A percentile compares a stretch with the other conserved stretches of the same genome.
phyloP scores from a whole-genome alignment of 2,329 filamentous ascomycete genomes.

The Penicillium hesseltinei region DNA sequence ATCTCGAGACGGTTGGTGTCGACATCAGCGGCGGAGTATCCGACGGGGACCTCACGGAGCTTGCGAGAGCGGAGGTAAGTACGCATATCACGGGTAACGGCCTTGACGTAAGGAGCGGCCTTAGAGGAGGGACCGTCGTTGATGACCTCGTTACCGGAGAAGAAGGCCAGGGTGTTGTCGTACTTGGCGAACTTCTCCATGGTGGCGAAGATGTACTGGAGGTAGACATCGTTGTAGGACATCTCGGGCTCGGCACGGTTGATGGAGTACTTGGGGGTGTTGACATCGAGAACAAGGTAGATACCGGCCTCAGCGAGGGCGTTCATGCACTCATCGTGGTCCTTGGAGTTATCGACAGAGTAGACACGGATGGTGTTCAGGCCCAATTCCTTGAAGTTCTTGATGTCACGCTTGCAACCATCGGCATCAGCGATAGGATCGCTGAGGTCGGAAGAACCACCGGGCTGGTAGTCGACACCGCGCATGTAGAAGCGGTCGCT shows the following conservation, averaged over 20 bases:
- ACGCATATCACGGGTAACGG: constrained; percentile 73
- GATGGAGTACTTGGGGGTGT: constrained; percentile 85
- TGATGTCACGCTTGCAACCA: constrained; percentile 75
- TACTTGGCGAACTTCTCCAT: constrained; percentile 81
- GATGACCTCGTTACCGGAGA: constrained; percentile 79
- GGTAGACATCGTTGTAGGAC: constrained; percentile 85
- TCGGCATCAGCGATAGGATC: constrained; percentile 74
- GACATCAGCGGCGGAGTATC: constrained; percentile 77
- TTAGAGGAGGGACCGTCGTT: constrained; percentile 65
- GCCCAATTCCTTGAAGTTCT: constrained; percentile 77
- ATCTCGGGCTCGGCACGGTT: constrained; percentile 69
- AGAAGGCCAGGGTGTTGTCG: constrained; percentile 82
- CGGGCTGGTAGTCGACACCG: constrained; percentile 63
- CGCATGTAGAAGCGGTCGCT: constrained; percentile 55
- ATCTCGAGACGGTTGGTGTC: constrained; percentile 81
- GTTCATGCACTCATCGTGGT: constrained; percentile 84
- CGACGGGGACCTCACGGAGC: constrained; percentile 68
- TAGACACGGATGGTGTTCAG: constrained; percentile 92
- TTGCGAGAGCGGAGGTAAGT: constrained; percentile 63
- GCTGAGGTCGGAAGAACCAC: constrained; percentile 59
- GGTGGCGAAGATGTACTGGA: constrained; percentile 83
- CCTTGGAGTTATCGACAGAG: constrained; percentile 79
- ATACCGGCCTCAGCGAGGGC: constrained; percentile 78
- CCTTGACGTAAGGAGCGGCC: constrained; percentile 73
- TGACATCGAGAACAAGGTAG: constrained; percentile 88